Conservation (phyloP, 768 basidiomycete species). For the Neoboletus subvelutipes region DNA sequence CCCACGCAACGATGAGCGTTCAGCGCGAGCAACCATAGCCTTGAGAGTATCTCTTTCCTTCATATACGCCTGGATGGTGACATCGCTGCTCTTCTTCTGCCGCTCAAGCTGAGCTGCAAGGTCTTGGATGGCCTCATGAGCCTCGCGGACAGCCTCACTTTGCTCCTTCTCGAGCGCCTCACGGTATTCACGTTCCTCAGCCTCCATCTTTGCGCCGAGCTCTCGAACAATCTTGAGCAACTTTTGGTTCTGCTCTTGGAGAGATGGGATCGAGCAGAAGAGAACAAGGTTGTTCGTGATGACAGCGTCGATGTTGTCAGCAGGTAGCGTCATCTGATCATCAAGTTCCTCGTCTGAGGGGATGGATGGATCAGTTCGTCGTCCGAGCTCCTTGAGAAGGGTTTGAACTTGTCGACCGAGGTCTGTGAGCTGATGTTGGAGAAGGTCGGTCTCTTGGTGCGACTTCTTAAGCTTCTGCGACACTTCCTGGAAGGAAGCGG, state of each 20-base stretch:
- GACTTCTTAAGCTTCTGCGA: constrained; percentile 61
- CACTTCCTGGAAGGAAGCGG: constrained; percentile 53
- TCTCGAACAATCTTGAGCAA: constrained; percentile 81
- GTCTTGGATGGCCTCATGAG: constrained; percentile 81
- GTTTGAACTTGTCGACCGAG: constrained; percentile 81
- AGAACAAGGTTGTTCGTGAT: constrained; percentile 88
- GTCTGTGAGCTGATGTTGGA: constrained; percentile 76
- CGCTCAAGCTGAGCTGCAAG: constrained; percentile 76
- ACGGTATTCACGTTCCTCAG: constrained; percentile 74
- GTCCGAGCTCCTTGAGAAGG: constrained; percentile 74
- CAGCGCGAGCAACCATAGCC: constrained; percentile 62
- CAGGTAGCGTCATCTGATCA: constrained; percentile 46
- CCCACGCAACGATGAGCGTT: constrained; percentile 25
- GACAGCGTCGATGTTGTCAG: constrained; percentile 67
- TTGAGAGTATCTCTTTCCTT: constrained; percentile 88
- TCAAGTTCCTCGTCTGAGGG: constrained; percentile 65
- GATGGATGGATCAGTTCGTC: constrained; percentile 81
- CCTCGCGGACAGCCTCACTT: constrained; percentile 78
- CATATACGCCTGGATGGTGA: constrained; percentile 74
- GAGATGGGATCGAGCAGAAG: constrained; percentile 71
- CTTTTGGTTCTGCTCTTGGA: constrained; percentile 94
- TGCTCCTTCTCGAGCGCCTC: constrained; percentile 72
- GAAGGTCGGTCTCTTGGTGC: constrained; percentile 60
- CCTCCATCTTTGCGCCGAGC: constrained; percentile 82
- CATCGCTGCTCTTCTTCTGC: constrained; percentile 68